phyloP scores from a whole-genome alignment of 169 alveolate genomes.

The Gregarina niphandrodes region DNA sequence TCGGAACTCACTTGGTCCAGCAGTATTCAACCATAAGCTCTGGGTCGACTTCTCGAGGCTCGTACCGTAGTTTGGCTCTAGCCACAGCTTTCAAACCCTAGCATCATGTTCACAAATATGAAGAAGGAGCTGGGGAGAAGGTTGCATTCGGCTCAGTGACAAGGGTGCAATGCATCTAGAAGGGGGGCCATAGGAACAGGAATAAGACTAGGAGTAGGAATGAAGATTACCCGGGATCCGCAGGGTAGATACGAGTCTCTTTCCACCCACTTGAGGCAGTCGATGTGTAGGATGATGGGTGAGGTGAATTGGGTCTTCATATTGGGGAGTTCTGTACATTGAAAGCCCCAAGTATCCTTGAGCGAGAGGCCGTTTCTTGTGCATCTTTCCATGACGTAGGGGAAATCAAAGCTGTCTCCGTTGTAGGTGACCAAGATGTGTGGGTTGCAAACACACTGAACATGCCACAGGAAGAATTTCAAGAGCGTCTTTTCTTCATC shows the following conservation, averaged over 20 bases:
- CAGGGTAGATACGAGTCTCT: slow-evolving; percentile 94
- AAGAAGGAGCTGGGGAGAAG: not conserved
- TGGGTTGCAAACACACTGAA: slow-evolving; percentile 44
- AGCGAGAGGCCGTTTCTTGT: no score
- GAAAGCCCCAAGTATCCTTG: no score
- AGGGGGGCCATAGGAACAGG: not conserved
- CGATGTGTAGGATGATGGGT: slow-evolving; percentile 69
- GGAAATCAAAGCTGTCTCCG: slow-evolving; percentile 95
- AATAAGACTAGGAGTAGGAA: not conserved
- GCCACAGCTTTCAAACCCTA: slow-evolving; percentile 80
- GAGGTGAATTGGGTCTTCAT: slow-evolving; percentile 43
- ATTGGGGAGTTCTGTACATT: no score
- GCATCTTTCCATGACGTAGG: slow-evolving; percentile 72
- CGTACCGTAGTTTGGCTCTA: slow-evolving; percentile 82
- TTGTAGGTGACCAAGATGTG: slow-evolving; percentile 80
- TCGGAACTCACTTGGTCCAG: slow-evolving; percentile 2
- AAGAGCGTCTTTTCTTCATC: slow-evolving; percentile 22
- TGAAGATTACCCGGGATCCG: slow-evolving; percentile 51
- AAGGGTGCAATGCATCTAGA: not conserved
- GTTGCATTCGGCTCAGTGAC: not conserved
- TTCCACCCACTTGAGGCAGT: slow-evolving; percentile 95
- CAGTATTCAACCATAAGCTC: slow-evolving; percentile 71
- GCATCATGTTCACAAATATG: not conserved
- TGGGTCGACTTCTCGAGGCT: slow-evolving; percentile 96
- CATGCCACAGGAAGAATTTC: slow-evolving; percentile 25